Base-by-base conservation (phyloP, 2,329 filamentous ascomycete species). In the Colletotrichum sp. region DNA sequence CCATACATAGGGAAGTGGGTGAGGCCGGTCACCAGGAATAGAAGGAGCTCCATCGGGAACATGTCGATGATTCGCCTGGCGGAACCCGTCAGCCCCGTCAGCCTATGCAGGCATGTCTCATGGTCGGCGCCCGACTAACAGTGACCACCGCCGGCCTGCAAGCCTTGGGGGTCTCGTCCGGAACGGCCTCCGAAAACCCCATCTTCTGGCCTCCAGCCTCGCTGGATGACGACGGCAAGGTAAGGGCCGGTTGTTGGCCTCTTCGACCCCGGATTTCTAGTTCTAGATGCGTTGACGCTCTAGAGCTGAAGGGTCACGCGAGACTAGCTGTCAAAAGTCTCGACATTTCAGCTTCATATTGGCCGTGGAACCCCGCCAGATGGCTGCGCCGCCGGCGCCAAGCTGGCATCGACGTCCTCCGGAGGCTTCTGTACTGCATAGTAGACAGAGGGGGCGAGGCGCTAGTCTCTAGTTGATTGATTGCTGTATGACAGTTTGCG, bases 21-120 rank as follows among this genome's bases (percentile, higher is more conserved):
- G 55, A 68, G 30, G 48, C 34, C 26, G 44, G 69, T 60, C 64
- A 65, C 39, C 69, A 72, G 69, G 73, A 75, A 72, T 72, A 68
- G 63, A 39, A 34, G 64, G 32, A 55, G 34, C 36, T 32, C 44
- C 68, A 39, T 66, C 60, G 34, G 22, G 22, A 32, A 22, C 30
- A 36, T 26, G 44, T 59, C 22, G 67, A 32, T 34, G 59, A 62
- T 62, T 59, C 26, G 67, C 44, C 66, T 55, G 30, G 36, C 71
- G n/a, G 15, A n/a, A 22, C 15, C 48, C 18, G 55, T 52, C 57
- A 26, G 57, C 65, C 55, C 71, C 71, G 48, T 69, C 39, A 68
- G 36, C 36, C 36, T 36, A 62, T 34, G 71, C 67, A 26, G 15
- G 62, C 68, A 67, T 66, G 72, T 72, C 72, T 75, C 72, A 72